Evolutionary conservation across 2,329 filamentous ascomycete species (phyloP), one percentile per base, ranked within the genome.

Genomic region (Neurospora crassa): DNA sequence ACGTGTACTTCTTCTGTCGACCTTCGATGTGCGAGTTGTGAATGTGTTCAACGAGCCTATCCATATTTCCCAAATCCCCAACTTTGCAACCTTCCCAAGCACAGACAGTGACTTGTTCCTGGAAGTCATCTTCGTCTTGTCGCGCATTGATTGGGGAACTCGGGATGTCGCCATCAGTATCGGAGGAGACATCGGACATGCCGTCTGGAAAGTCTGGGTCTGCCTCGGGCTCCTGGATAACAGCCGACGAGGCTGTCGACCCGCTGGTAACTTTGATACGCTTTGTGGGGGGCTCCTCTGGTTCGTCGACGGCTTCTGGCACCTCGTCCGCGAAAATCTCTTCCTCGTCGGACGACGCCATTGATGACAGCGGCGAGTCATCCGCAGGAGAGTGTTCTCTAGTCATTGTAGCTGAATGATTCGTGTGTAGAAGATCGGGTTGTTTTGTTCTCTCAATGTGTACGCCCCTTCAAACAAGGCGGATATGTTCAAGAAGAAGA

Each of bases 1-100:
- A 99, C n/a, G 93, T 94, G 80, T 98, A 98, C 81, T 96, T 97
- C 83, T 97, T 97, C 83, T 96, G 92, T 70, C 94, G 89, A 73
- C 90, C 93, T 78, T 96, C 93, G 78, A 98, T 97, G 81, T 99
- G 96, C 72, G 95, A 93, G 78, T 94, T 91, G 81, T 98, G 95
- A 72, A 96, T 92, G 78, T 96, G 92, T 76, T 92, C 88, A 59
- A 96, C 92, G 63, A 96, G 82, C 74, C 84, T 88, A 80, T 96
- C 92, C 92, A 95, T 95, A 78, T 94, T 92, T 18, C 88, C 86
- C 75, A 92, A 81, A 77, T 94, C 91, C 47, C 90, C 91, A 3
- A 85, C 88, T 53, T 84, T 83, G 78, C 92, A 96, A 71, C 89
- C 90, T 74, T 92, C 90, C 92, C 92, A 96, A 70, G 88, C 88